A percentile compares a stretch with the other conserved stretches of the same genome.
Conservation (phyloP, 306 rosid genomes). For the Cicer pinnatifidum region DNA sequence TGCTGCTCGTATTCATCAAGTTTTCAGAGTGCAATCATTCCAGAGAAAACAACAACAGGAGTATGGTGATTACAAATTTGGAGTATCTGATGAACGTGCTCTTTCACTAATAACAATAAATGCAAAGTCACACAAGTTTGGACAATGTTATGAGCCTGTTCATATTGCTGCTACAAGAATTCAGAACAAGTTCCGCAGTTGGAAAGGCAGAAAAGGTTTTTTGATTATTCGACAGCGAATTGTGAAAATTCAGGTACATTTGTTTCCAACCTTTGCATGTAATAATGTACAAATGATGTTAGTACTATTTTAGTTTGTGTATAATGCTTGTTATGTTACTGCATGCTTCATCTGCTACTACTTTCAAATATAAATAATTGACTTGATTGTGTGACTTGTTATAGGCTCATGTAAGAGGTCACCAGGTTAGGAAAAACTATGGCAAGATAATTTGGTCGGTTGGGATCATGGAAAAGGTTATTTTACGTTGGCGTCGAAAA, state of each 20-base stretch:
- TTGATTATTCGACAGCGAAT: slow-evolving; percentile 66
- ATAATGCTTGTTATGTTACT: slow-evolving; percentile 1
- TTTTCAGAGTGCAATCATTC: slow-evolving; percentile 78
- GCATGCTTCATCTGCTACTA: not conserved
- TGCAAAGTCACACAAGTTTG: slow-evolving; percentile 52
- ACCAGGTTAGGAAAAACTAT: slow-evolving; percentile 78
- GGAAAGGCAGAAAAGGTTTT: slow-evolving; percentile 82
- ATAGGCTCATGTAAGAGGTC: slow-evolving; percentile 93
- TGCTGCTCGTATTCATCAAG: slow-evolving; percentile 89
- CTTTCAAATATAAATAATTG: slow-evolving; percentile 17
- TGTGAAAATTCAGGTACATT: slow-evolving; percentile 82
- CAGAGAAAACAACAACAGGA: slow-evolving; percentile 74
- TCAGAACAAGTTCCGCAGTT: slow-evolving; percentile 81
- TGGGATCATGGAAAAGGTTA: slow-evolving; percentile 83
- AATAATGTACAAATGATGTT: not conserved
- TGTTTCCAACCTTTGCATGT: not conserved
- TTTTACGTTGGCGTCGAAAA: slow-evolving; percentile 87
- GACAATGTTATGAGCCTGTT: slow-evolving; percentile 56
- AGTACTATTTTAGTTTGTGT: not conserved
- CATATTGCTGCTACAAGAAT: slow-evolving; percentile 79
- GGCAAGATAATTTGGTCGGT: slow-evolving; percentile 76
- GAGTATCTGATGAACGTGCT: slow-evolving; percentile 63
- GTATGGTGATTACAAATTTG: slow-evolving; percentile 52
- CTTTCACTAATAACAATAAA: slow-evolving; percentile 54
- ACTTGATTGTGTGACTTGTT: slow-evolving; percentile 31